Evolutionary conservation across 495 filamentous ascomycete genomes (phyloP).

Genomic region (Tuber borchii): DNA sequence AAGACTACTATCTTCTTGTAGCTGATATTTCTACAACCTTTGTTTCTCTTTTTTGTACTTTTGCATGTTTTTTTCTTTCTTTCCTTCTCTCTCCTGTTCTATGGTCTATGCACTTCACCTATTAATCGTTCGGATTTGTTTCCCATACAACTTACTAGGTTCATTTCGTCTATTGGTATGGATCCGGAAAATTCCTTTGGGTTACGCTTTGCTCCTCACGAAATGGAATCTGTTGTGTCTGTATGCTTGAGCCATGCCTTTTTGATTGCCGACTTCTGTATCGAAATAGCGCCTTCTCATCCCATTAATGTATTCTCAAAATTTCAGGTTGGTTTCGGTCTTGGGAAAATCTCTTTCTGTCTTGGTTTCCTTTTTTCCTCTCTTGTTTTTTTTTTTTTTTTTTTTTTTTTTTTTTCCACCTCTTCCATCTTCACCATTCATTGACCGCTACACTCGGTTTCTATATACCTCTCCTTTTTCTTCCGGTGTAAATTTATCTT

Average conservation of each 20-base stretch:
- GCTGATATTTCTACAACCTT: neutral
- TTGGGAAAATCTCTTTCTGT: neutral
- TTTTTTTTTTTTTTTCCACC: no score
- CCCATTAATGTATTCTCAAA: constrained; percentile 6
- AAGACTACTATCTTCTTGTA: neutral
- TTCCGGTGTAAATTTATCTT: constrained; percentile 3
- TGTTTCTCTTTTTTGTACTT: neutral
- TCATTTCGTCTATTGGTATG: neutral
- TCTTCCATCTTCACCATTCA: neutral
- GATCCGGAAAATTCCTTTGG: neutral
- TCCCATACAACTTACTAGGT: neutral
- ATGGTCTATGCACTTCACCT: neutral
- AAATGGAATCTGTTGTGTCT: constrained; percentile 3
- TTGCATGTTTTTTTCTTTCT: neutral
- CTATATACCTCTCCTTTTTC: neutral
- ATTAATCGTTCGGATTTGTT: constrained; percentile 3
- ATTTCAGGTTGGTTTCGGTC: constrained; percentile 6
- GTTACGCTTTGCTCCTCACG: constrained; percentile 1
- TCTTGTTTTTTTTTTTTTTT: neutral
- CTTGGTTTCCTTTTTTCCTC: neutral
- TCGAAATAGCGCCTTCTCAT: neutral
- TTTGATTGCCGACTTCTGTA: neutral
- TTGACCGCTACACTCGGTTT: neutral
- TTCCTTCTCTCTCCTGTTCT: neutral
- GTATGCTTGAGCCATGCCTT: neutral